Evolutionary conservation across 805 yeast genomes (phyloP).

Genomic region (Pichia insulana): DNA sequence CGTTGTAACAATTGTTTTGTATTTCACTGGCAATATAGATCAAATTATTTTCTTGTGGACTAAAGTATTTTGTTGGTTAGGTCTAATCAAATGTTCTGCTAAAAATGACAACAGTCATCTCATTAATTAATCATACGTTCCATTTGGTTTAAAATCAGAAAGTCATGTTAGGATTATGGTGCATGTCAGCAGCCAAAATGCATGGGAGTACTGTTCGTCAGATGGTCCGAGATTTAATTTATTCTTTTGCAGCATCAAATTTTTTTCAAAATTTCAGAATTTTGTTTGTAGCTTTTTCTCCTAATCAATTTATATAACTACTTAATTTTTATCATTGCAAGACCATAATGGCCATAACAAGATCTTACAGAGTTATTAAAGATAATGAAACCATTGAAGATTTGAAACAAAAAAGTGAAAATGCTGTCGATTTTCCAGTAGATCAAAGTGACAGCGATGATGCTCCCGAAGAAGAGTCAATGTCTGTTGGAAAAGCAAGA

Average conservation of each 20-base stretch:
- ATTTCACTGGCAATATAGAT: constrained; percentile 11
- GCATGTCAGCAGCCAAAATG: too few relatives aligned
- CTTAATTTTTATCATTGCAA: too few relatives aligned
- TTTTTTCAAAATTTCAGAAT: too few relatives aligned
- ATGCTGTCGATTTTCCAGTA: constrained; percentile 10
- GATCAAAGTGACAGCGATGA: constrained; percentile 30
- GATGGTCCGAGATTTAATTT: too few relatives aligned
- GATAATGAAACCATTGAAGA: constrained; percentile 7
- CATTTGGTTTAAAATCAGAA: too few relatives aligned
- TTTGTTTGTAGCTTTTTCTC: not conserved
- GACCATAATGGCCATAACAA: constrained; percentile 8
- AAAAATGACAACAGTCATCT: too few relatives aligned
- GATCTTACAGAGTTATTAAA: constrained; percentile 11
- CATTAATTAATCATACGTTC: too few relatives aligned
- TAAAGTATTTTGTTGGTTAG: constrained; percentile 15
- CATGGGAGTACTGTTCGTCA: too few relatives aligned
- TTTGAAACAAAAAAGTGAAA: constrained; percentile 9
- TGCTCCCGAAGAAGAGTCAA: constrained; percentile 43
- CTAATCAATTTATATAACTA: too few relatives aligned
- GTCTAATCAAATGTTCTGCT: constrained; percentile 13
- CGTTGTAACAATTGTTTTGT: constrained; percentile 11
- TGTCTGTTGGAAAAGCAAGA: constrained; percentile 13
- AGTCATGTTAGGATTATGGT: too few relatives aligned
- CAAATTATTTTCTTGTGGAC: constrained; percentile 15
- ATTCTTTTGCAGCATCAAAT: too few relatives aligned